phyloP scores from a whole-genome alignment of 2,329 filamentous ascomycete genomes.

The Pseudogymnoascus sp. region DNA sequence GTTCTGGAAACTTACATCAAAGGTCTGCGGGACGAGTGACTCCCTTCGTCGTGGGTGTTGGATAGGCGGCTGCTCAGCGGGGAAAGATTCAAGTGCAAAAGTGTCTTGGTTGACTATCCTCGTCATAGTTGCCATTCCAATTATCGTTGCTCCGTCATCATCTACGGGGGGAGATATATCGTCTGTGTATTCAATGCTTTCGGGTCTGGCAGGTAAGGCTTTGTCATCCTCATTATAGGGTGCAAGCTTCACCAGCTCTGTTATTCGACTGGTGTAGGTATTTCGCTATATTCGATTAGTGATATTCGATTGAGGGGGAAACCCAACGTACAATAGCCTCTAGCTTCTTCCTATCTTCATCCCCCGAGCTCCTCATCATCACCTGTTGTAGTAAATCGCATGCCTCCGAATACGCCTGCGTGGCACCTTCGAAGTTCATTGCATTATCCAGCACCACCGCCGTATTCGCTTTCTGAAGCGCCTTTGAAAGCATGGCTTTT shows the following conservation, averaged over 20 bases:
- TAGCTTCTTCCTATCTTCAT: conserved; percentile 82
- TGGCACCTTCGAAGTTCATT: conserved; percentile 84
- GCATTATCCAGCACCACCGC: conserved; percentile 94
- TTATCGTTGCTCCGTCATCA: conserved; percentile 37
- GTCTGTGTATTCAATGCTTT: conserved; percentile 48
- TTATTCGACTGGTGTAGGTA: conserved; percentile 84
- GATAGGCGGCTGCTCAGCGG: conserved; percentile 18
- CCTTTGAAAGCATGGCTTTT: conserved; percentile 94
- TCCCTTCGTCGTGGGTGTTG: conserved; percentile 27
- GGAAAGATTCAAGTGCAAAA: conserved; percentile 17
- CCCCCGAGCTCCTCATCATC: conserved; percentile 70
- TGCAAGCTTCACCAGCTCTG: conserved; percentile 67
- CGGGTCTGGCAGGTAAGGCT: conserved; percentile 62
- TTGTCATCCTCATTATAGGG: conserved; percentile 53
- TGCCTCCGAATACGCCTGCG: conserved; percentile 84
- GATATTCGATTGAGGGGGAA: background rate
- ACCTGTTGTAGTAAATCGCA: conserved; percentile 83
- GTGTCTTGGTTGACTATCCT: conserved; percentile 38
- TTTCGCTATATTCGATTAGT: conserved; percentile 49
- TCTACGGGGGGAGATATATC: conserved; percentile 29
- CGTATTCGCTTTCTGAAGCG: conserved; percentile 89
- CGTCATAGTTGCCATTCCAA: conserved; percentile 45
- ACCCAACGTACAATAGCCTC: conserved; percentile 73
- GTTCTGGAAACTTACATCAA: conserved; percentile 19
- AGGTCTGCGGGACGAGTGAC: conserved; percentile 25